Evolutionary conservation across 768 basidiomycete genomes (phyloP), one percentile per base, ranked within the genome.

Genomic region (Tylopilus sp.): DNA sequence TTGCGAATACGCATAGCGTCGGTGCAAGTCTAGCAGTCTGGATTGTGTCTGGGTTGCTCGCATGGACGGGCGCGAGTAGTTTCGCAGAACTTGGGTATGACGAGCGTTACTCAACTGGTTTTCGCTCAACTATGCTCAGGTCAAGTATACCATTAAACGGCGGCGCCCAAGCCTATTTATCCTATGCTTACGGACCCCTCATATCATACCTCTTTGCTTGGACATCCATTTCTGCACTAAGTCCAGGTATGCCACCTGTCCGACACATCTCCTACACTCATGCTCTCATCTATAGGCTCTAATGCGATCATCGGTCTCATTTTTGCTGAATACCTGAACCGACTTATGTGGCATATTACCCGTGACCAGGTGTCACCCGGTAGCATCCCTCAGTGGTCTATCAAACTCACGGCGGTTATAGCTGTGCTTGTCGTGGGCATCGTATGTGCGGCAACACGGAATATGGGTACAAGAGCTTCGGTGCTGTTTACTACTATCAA

Each of bases 31-130:
- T 98, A 13, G 31, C 78, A 17, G 89, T 97, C 4, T 98, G 95
- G 95, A 56, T 90, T 6, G 73, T 78, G 3, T 86, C 90, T 48
- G 95, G 94, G 6, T 48, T 95, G 21, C 73, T 98, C 10, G 91
- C 82, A 6, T 98, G 95, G 95, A 97, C 95, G 3, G 95, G 95
- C 18, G 93, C 92, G 23, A 93, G 90, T 67, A 93, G 90, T 64
- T 97, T 86, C 65, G 92, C 92, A 9, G 93, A 97, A 68, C 75
- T 97, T 51, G 95, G 95, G 46, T 86, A 85, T 39, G 88, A 36
- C 70, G 7, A 41, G 8, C 35, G 17, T 26, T 36, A 2, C 12
- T 17, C 43, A 0, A n/a, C 2, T 7, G 30, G 39, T 3, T 10
- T 22, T 42, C 3, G 6, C 53, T 46, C 17, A 22, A 22, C n/a